Conservation (phyloP, 2,329 filamentous ascomycete genomes). For the Venturia asperata region DNA sequence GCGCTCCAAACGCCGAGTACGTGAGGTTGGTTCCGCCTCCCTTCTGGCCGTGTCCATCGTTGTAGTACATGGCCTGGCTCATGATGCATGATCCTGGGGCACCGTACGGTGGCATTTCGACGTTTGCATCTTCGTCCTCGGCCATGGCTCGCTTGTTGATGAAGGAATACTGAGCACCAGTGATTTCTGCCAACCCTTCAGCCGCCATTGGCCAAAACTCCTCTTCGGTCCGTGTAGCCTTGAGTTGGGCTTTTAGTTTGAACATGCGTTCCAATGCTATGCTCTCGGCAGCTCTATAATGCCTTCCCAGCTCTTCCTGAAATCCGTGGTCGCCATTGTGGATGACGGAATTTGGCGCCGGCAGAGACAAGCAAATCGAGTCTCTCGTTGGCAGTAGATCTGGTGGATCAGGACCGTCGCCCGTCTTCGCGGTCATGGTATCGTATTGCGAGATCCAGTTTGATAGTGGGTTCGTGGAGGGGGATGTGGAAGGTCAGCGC, state of each 20-base stretch:
- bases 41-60: conserved; percentile 49
- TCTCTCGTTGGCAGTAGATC: not conserved
- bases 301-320: conserved; percentile 30
- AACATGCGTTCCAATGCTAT: conserved; percentile 55
- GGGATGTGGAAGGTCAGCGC: not conserved
- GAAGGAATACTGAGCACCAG: conserved; percentile 60
- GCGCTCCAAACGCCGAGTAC: conserved; percentile 58
- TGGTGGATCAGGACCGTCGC: conserved; percentile 5
- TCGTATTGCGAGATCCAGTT: not conserved
- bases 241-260: conserved; percentile 50
- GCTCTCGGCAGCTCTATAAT: conserved; percentile 41
- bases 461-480: not conserved
- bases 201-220: conserved; percentile 57
- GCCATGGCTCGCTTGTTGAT: conserved; percentile 57
- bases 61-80: conserved; percentile 60
- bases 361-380: conserved; percentile 5
- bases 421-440: conserved; percentile 1
- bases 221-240: conserved; percentile 46
- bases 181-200: conserved; percentile 56
- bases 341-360: conserved; percentile 1
- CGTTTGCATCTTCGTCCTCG: conserved; percentile 50
- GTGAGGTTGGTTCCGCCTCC: conserved; percentile 53
- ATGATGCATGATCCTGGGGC: conserved; percentile 57
- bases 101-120: conserved; percentile 55
- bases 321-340: conserved; percentile 36